Conservation (phyloP, 768 basidiomycete genomes). For the Russula sp. region DNA sequence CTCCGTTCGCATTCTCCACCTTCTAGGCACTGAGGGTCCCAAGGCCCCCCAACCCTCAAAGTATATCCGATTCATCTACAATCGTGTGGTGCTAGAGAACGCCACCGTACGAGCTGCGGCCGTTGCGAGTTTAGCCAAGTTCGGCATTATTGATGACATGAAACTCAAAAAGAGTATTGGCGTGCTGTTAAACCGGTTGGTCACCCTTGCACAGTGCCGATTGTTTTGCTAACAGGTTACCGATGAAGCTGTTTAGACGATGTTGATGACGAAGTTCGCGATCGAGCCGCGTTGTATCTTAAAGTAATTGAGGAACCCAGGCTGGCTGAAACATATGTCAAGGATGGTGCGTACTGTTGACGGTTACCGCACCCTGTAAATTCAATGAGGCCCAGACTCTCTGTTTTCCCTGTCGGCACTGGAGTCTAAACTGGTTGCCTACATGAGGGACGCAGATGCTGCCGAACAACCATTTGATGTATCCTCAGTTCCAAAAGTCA, state of each 20-base stretch:
- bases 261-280: slow-evolving; percentile 97
- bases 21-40: slow-evolving; percentile 94
- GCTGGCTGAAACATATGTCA: slow-evolving; percentile 82
- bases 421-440: slow-evolving; percentile 88
- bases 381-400: slow-evolving; percentile 55
- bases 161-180: slow-evolving; percentile 78
- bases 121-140: slow-evolving; percentile 91
- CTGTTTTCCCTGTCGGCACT: slow-evolving; percentile 87
- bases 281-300: slow-evolving; percentile 93
- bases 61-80: slow-evolving; percentile 99
- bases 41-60: slow-evolving; percentile 95
- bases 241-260: slow-evolving; percentile 83
- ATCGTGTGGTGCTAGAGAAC: slow-evolving; percentile 97
- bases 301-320: slow-evolving; percentile 72
- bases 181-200: slow-evolving; percentile 78
- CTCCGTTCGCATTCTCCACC: slow-evolving; percentile 91
- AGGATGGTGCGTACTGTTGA: slow-evolving; percentile 61
- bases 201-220: slow-evolving; percentile 19
- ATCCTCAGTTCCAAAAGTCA: slow-evolving; percentile 86
- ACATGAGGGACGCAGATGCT: slow-evolving; percentile 79
- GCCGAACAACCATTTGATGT: slow-evolving; percentile 74
- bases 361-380: neutral
- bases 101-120: slow-evolving; percentile 97
- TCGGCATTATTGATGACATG: slow-evolving; percentile 80
- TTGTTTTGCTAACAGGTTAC: slow-evolving; percentile 1